Evolutionary conservation across 208 protist genomes (phyloP).

Genomic region (Crithidia bombi): DNA sequence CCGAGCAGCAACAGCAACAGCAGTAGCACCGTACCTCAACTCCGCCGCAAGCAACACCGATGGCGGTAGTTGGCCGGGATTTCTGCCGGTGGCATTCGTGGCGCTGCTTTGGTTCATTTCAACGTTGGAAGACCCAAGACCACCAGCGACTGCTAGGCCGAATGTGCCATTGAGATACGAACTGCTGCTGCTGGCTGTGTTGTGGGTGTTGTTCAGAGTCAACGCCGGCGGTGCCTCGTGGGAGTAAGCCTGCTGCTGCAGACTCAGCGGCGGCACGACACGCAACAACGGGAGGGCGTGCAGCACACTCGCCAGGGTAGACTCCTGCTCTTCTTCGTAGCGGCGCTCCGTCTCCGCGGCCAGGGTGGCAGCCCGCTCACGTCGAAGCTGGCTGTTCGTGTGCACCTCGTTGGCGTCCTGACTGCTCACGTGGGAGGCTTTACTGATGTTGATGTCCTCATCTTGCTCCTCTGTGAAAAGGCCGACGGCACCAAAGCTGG

Average conservation of each 20-base stretch:
- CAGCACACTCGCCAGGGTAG: conserved; percentile 18
- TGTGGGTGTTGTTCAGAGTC: background rate
- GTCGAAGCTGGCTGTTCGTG: conserved; percentile 15
- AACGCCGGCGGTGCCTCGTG: background rate
- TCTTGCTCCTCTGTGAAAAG: background rate
- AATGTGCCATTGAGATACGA: background rate
- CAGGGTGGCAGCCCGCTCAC: conserved; percentile 22
- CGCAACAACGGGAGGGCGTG: conserved; percentile 30
- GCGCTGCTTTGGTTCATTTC: background rate
- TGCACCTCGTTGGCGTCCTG: background rate
- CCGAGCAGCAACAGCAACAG: background rate
- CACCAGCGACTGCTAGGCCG: background rate
- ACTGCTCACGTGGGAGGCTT: background rate
- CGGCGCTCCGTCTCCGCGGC: conserved; percentile 27
- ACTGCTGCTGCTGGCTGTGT: background rate
- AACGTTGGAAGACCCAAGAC: background rate
- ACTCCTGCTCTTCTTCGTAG: conserved; percentile 33
- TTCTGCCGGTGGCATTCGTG: background rate
- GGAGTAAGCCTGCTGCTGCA: conserved; percentile 43
- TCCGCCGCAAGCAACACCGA: background rate
- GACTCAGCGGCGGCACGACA: conserved; percentile 38
- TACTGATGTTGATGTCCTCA: background rate
- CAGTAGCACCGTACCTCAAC: background rate
- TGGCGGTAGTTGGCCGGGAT: background rate
- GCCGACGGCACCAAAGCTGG: background rate